Percentiles rank a stretch among this genome's conserved stretches.
These are phyloP conservation scores for Cryptosporidium andersoni DNA, from an alignment of 169 alveolate genomes.

Conservation along the genomic window DNA sequence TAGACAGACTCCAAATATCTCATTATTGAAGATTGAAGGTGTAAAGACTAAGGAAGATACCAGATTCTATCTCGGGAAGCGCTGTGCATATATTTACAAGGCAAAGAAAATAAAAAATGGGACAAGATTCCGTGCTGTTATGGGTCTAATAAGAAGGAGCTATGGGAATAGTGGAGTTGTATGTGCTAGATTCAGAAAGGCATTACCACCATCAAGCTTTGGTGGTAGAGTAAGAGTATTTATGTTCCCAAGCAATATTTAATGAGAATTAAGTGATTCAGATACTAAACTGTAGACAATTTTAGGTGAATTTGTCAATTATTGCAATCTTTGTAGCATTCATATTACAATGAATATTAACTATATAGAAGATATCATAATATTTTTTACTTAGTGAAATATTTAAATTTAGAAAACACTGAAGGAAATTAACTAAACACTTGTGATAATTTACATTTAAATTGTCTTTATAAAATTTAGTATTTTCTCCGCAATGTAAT, in stretches of 20 bases:
- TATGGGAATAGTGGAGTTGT: constrained; percentile 98
- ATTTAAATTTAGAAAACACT: no score
- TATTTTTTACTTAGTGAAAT: no score
- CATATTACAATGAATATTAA: no score
- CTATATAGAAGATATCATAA: no score
- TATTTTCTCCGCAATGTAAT: constrained; percentile 5
- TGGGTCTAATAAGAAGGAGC: constrained; percentile 97
- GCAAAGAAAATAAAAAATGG: constrained; percentile 91
- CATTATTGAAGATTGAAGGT: constrained; percentile 94
- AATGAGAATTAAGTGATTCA: constrained; percentile 37
- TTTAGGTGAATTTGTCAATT: no score
- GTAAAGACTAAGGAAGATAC: constrained; percentile 94
- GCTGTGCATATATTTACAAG: constrained; percentile 96
- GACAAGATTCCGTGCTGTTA: constrained; percentile 93
- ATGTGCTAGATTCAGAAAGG: constrained; percentile 93
- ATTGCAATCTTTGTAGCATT: no score
- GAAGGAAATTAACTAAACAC: no score
- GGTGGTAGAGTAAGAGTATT: constrained; percentile 95
- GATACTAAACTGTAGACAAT: no score
- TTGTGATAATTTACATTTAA: no score
- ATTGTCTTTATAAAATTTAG: constrained; percentile 1
- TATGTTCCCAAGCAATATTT: constrained; percentile 93
- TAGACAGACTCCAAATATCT: constrained; percentile 92
- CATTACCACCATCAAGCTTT: constrained; percentile 96
- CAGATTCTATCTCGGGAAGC: constrained; percentile 95